A percentile compares a stretch with the other conserved stretches of the same genome.
Evolutionary conservation across 176 grass and related monocot genomes (phyloP).

Genomic region (Ensete ventricosum): DNA sequence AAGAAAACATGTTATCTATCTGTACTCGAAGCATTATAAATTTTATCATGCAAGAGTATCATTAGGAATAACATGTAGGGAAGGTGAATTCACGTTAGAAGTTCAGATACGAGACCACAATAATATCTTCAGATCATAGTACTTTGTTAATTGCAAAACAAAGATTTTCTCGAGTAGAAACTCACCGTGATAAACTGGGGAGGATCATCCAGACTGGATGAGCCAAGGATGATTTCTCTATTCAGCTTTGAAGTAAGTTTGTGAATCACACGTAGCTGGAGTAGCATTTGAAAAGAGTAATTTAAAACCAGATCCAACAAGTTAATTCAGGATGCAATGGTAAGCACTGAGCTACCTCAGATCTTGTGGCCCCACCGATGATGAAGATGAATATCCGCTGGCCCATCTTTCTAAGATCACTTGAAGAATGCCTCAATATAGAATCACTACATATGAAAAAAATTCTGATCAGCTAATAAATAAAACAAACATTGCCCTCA

Average conservation of each 20-base stretch:
- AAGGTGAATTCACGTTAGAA: slow-evolving; percentile 10
- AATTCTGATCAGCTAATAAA: background rate
- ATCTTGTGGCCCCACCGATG: slow-evolving; percentile 91
- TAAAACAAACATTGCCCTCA: background rate
- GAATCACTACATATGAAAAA: slow-evolving; percentile 54
- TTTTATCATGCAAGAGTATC: background rate
- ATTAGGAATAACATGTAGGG: background rate
- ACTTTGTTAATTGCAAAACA: too few relatives aligned
- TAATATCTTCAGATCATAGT: too few relatives aligned
- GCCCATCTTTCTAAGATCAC: slow-evolving; percentile 90
- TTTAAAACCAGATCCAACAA: background rate
- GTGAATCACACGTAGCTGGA: slow-evolving; percentile 56
- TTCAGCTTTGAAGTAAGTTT: slow-evolving; percentile 70
- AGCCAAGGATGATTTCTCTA: slow-evolving; percentile 75
- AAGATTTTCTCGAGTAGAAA: background rate
- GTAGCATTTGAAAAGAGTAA: slow-evolving; percentile 16
- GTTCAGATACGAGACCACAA: background rate
- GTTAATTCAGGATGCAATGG: background rate
- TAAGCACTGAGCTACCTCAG: slow-evolving; percentile 42
- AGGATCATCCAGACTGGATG: slow-evolving; percentile 79
- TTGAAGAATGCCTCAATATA: slow-evolving; percentile 49
- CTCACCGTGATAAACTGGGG: slow-evolving; percentile 72
- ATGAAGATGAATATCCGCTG: slow-evolving; percentile 91
- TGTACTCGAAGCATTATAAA: background rate
- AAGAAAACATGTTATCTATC: background rate